Base-by-base conservation (phyloP, 495 filamentous ascomycete genomes). In the Podospora pseudopauciseta region DNA sequence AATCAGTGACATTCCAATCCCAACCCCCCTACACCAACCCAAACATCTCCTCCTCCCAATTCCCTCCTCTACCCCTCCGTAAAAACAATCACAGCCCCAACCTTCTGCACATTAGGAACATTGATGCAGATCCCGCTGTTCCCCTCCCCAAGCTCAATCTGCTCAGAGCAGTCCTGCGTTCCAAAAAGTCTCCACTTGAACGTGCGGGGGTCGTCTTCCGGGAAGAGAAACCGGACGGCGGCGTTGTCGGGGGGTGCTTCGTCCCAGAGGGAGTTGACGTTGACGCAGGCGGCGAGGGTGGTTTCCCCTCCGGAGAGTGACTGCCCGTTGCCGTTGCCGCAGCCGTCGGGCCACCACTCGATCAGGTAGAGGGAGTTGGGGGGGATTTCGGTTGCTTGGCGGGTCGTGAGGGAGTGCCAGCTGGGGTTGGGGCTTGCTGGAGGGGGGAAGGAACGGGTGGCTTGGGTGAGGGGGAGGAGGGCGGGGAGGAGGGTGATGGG, bases 291-390 rank as follows among this genome's bases (percentile, higher is more conserved):
- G 19, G 28, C 63, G 18, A 64, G 63, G 19, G 63, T 64, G 15
- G 7, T 6, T 20, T 64, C 63, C 18, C 5, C 63, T 4, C 63
- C 63, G 5, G 63, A 20, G 15, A 64, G 44, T 7, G 28, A 19
- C 16, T n/a, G 13, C 16, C 63, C 63, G n/a, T 53, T 20, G 16
- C 63, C 63, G 44, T 64, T 64, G 63, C 63, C 63, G 28, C 63
- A 64, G 16, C 63, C 63, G 32, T 20, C 4, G 18, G 63, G 63
- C 63, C 63, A 64, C 32, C 44, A 64, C 63, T 64, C 63, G 19
- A 64, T 64, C 18, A 64, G 34, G 44, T 64, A 64, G 32, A 64
- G 63, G 28, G 30, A 49, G 63, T 64, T 64, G 63, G 63, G 63
- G 63, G 63, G 63, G 34, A 64, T 64, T 18, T 49, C 63, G n/a